Percentiles rank a stretch among this genome's conserved stretches.
These are phyloP conservation scores for Zygnema circumcarinatum DNA, from an alignment of 139 green algal genomes.

Conservation along the genomic window DNA sequence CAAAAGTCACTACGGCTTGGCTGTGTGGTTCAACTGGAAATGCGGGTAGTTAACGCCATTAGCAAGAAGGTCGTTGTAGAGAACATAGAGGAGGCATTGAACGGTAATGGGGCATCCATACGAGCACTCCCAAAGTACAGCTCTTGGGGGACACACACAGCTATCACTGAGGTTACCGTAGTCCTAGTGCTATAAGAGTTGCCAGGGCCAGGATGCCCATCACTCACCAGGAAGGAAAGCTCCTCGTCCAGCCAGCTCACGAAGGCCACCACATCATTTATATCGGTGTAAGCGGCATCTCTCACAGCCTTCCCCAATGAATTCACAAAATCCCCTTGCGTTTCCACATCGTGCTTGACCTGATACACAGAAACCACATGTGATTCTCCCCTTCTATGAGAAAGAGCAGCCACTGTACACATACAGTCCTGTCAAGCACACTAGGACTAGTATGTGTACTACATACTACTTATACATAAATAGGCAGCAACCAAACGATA, in stretches of 20 bases:
- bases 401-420: not conserved
- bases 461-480: not conserved
- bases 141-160: too few relatives aligned
- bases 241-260: constrained; percentile 58
- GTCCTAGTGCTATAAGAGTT: too few relatives aligned
- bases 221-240: constrained; percentile 58
- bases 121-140: too few relatives aligned
- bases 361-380: constrained; percentile 19
- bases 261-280: constrained; percentile 54
- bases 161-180: too few relatives aligned
- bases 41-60: too few relatives aligned
- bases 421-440: not conserved
- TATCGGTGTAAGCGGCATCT: constrained; percentile 20
- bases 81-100: too few relatives aligned
- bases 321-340: constrained; percentile 58
- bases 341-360: constrained; percentile 62
- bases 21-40: too few relatives aligned
- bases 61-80: too few relatives aligned
- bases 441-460: not conserved
- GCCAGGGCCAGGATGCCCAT: too few relatives aligned
- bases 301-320: constrained; percentile 16
- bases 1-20: too few relatives aligned
- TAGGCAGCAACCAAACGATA: not conserved
- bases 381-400: not conserved
- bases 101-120: too few relatives aligned